phyloP scores from a whole-genome alignment of 2,329 filamentous ascomycete genomes.

The Fusarium sp. region DNA sequence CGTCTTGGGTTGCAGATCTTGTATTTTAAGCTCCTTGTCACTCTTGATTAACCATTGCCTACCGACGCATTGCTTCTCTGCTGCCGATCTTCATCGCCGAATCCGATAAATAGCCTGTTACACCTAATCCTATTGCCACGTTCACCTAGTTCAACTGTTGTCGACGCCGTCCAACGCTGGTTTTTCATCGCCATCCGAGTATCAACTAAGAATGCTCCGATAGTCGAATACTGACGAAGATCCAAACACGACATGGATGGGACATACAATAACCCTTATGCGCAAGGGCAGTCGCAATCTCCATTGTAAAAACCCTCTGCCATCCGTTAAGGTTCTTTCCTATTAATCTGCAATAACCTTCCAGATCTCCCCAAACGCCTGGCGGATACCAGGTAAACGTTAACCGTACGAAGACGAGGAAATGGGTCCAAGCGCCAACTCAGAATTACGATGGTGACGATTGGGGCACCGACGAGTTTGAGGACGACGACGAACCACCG shows the following conservation, averaged over 20 bases:
- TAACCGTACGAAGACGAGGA: slow-evolving; percentile 89
- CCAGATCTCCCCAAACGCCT: slow-evolving; percentile 52
- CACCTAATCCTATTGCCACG: slow-evolving; percentile 27
- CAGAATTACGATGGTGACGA: slow-evolving; percentile 93
- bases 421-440: slow-evolving; percentile 92
- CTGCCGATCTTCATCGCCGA: slow-evolving; percentile 35
- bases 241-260: slow-evolving; percentile 48
- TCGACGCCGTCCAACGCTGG: slow-evolving; percentile 16
- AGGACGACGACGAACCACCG: slow-evolving; percentile 67
- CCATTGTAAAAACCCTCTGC: slow-evolving; percentile 44
- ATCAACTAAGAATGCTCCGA: slow-evolving; percentile 43
- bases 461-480: slow-evolving; percentile 82
- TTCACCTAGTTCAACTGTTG: slow-evolving; percentile 11
- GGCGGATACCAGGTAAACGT: slow-evolving; percentile 82
- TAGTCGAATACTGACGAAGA: slow-evolving; percentile 35
- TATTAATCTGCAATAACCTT: slow-evolving; percentile 26
- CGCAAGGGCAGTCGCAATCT: slow-evolving; percentile 48
- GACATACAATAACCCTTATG: slow-evolving; percentile 49
- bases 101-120: slow-evolving; percentile 28
- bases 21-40: slow-evolving; percentile 33
- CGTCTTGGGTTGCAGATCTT: slow-evolving; percentile 20
- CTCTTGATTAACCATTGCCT: slow-evolving; percentile 23
- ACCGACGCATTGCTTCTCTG: slow-evolving; percentile 17
- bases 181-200: slow-evolving; percentile 8
- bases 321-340: not conserved